These are phyloP conservation scores for Penicillium sp. DNA, from an alignment of 2,329 filamentous ascomycete species.

Conservation along the genomic window DNA sequence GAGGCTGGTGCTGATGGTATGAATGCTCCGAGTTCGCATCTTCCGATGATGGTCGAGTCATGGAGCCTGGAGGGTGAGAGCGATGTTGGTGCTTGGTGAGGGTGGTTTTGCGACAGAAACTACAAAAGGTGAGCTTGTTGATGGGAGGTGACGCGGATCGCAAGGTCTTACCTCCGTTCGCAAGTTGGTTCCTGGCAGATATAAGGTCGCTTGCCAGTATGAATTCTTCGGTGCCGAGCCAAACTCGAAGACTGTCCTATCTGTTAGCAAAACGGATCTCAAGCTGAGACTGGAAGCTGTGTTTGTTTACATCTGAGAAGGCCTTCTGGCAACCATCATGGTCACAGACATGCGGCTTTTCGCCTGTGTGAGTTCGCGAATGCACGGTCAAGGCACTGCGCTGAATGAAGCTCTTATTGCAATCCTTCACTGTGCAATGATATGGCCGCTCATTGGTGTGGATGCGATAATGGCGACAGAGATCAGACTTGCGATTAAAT, in stretches of 20 bases:
- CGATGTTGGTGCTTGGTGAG: slow-evolving; percentile 43
- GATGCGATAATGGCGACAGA: slow-evolving; percentile 49
- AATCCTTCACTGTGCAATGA: slow-evolving; percentile 45
- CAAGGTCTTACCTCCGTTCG: slow-evolving; percentile 35
- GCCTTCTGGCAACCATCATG: slow-evolving; percentile 45
- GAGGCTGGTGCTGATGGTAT: slow-evolving; percentile 28
- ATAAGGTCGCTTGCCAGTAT: slow-evolving; percentile 43
- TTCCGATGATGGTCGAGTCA: slow-evolving; percentile 38
- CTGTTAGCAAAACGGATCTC: slow-evolving; percentile 8
- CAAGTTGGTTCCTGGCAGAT: slow-evolving; percentile 43
- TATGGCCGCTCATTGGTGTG: slow-evolving; percentile 52
- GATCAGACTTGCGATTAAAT: slow-evolving; percentile 51
- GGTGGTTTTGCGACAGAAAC: slow-evolving; percentile 44
- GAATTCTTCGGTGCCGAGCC: slow-evolving; percentile 42
- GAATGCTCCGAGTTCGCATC: slow-evolving; percentile 39
- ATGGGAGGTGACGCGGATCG: not conserved
- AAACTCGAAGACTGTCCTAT: slow-evolving; percentile 39
- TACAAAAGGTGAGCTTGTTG: slow-evolving; percentile 15
- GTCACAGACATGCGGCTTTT: slow-evolving; percentile 47
- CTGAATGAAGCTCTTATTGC: slow-evolving; percentile 51
- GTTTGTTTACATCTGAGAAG: slow-evolving; percentile 43
- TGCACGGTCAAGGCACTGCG: slow-evolving; percentile 50
- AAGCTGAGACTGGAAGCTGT: not conserved
- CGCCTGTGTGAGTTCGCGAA: slow-evolving; percentile 46
- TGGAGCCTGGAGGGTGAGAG: slow-evolving; percentile 36